Conservation (phyloP, 23 red algal species). For the Gracilariopsis chorda region DNA sequence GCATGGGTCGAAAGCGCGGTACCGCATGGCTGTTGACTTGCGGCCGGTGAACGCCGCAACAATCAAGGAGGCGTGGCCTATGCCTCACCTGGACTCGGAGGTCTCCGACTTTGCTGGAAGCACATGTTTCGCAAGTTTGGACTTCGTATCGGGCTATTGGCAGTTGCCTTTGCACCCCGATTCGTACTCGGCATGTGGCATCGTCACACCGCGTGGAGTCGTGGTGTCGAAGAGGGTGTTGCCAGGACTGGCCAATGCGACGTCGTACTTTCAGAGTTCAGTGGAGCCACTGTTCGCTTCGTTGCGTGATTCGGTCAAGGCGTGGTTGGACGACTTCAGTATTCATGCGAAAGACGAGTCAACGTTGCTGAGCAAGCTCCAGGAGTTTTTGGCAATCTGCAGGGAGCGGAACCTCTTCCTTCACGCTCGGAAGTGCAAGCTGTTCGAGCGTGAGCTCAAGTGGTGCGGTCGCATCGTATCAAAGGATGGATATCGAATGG, state of each 20-base stretch:
- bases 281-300: background rate
- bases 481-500: background rate
- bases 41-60: constrained; percentile 20
- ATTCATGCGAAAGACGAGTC: background rate
- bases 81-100: constrained; percentile 49
- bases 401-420: background rate
- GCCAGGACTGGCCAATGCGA: constrained; percentile 20
- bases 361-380: background rate
- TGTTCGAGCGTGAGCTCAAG: background rate
- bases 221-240: background rate
- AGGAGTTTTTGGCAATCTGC: background rate
- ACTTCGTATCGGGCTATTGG: constrained; percentile 28
- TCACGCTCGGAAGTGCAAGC: background rate
- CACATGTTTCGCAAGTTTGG: constrained; percentile 2
- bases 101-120: constrained; percentile 17
- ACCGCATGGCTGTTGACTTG: background rate
- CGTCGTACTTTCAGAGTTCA: background rate
- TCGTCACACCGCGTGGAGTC: background rate
- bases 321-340: constrained; percentile 47
- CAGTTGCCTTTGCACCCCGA: constrained; percentile 21
- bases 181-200: background rate
- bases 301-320: background rate
- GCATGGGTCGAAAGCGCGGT: background rate
- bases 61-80: background rate
- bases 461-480: constrained; percentile 5